Evolutionary conservation across 2,329 filamentous ascomycete genomes (phyloP), one percentile per base, ranked within the genome.

Genomic region (Exophiala alcalophila): DNA sequence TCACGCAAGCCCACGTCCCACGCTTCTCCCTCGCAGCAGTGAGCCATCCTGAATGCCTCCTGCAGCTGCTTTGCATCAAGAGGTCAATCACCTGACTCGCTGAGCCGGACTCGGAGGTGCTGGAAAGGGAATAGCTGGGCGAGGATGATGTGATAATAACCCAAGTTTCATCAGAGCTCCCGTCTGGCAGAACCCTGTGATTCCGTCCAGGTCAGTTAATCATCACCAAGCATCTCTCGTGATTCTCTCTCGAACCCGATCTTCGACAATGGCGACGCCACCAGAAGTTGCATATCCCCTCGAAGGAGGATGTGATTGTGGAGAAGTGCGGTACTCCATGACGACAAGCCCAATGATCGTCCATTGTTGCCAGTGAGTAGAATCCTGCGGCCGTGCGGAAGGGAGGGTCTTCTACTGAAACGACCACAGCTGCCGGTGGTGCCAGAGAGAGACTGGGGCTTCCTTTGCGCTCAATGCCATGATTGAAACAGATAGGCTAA

Each of bases 401-500:
- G 25, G 15, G 9, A 28, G 19, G 12, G 18, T 26, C 11, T 11
- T 41, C 21, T 33, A 28, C 37, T 44, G 40, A 49, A 42, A 36
- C 20, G 2, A 19, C n/a, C 26, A 25, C 20, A 49, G 47, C 29
- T 45, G 47, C 16, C 63, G 39, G 10, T 50, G 43, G 41, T 54
- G 49, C 23, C 52, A 52, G 26, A 16, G 43, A 14, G 52, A 54
- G 27, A 50, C 42, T 14, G 49, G 45, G 16, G 36, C 44, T 32
- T 51, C 52, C 25, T 52, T 54, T 31, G 45, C 40, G 3, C 39
- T 54, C 28, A 52, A 46, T 32, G 44, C 44, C 38, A 44, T 50
- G 44, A 50, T 46, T 10, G 52, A 53, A 26, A 46, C 52, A 18
- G 53, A 60, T 21, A 56, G 61, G 40, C 41, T 73, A 31, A 49